Percentiles rank a stretch among this genome's conserved stretches.
These are phyloP conservation scores for Glutinoglossum americanum DNA, from an alignment of 495 filamentous ascomycete genomes.

Conservation along the genomic window DNA sequence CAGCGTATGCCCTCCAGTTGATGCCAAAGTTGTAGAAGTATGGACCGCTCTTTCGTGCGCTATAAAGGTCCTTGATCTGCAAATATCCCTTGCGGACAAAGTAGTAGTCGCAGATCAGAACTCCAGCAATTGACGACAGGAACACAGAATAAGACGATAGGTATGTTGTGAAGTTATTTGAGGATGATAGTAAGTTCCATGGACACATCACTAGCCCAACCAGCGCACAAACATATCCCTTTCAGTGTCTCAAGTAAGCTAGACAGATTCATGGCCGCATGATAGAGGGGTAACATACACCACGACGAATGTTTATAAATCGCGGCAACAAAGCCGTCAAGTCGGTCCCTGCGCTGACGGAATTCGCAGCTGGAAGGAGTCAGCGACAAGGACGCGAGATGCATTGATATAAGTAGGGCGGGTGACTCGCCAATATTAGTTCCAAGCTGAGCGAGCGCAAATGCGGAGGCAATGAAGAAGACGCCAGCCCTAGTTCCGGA, in stretches of 20 bases:
- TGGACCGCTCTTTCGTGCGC: constrained; percentile 36
- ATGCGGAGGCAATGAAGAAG: constrained; percentile 67
- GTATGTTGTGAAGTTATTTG: constrained; percentile 90
- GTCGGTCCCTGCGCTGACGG: constrained; percentile 50
- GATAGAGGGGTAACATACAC: constrained; percentile 11
- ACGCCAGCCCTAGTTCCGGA: constrained; percentile 66
- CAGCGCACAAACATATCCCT: constrained; percentile 63
- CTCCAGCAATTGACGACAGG: constrained; percentile 76
- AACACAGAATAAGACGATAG: constrained; percentile 92
- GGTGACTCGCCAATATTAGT: constrained; percentile 52
- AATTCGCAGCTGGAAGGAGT: background rate
- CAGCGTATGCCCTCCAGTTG: constrained; percentile 63
- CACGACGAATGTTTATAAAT: constrained; percentile 73
- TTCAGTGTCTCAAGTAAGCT: background rate
- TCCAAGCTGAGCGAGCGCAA: constrained; percentile 70
- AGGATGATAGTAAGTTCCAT: constrained; percentile 54
- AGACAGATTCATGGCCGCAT: background rate
- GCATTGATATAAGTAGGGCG: constrained; percentile 28
- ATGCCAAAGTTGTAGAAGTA: constrained; percentile 60
- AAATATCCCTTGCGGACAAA: constrained; percentile 67
- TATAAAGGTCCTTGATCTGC: constrained; percentile 60
- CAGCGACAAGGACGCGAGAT: background rate
- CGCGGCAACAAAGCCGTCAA: constrained; percentile 77
- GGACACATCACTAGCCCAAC: constrained; percentile 80
- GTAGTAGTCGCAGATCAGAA: constrained; percentile 84